phyloP scores from a whole-genome alignment of 2,329 filamentous ascomycete genomes.

The Penicillium crustosum region DNA sequence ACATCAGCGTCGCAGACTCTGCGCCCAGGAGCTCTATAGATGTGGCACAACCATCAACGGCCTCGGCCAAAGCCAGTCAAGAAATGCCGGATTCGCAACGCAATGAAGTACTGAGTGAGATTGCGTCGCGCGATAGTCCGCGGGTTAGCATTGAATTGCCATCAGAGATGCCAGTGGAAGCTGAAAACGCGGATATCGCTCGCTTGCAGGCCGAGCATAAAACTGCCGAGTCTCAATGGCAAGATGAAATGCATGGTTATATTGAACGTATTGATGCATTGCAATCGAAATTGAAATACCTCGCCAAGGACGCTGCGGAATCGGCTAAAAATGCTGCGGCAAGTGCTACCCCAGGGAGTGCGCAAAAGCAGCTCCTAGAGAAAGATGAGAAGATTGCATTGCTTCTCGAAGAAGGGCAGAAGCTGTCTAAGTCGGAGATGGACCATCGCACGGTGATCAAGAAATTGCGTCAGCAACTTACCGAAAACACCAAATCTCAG shows the following conservation, averaged over 20 bases:
- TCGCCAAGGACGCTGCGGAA: constrained; percentile 76
- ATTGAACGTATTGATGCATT: constrained; percentile 89
- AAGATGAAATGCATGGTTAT: constrained; percentile 80
- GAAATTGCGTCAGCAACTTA: constrained; percentile 61
- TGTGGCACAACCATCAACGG: neutral
- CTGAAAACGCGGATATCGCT: constrained; percentile 48
- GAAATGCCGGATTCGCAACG: constrained; percentile 10
- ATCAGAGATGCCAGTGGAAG: constrained; percentile 19
- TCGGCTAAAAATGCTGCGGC: constrained; percentile 68
- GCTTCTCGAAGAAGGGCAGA: constrained; percentile 89
- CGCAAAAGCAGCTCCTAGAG: constrained; percentile 78
- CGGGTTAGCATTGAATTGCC: constrained; percentile 19
- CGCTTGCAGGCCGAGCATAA: constrained; percentile 53
- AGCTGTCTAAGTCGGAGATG: constrained; percentile 80
- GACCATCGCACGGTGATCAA: constrained; percentile 81
- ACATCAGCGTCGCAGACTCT: constrained; percentile 21
- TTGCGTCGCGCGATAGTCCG: constrained; percentile 18
- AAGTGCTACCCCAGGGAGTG: constrained; percentile 62
- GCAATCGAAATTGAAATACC: constrained; percentile 84
- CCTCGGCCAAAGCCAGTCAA: constrained; percentile 8
- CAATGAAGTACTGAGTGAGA: neutral
- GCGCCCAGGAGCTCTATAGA: constrained; percentile 16
- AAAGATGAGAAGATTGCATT: constrained; percentile 88
- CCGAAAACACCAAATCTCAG: constrained; percentile 54
- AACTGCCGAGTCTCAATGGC: constrained; percentile 59